Percentiles rank a stretch among this genome's conserved stretches.
These are phyloP conservation scores for Torrubiella hemipterigena DNA, from an alignment of 2,329 filamentous ascomycete genomes.

Conservation along the genomic window DNA sequence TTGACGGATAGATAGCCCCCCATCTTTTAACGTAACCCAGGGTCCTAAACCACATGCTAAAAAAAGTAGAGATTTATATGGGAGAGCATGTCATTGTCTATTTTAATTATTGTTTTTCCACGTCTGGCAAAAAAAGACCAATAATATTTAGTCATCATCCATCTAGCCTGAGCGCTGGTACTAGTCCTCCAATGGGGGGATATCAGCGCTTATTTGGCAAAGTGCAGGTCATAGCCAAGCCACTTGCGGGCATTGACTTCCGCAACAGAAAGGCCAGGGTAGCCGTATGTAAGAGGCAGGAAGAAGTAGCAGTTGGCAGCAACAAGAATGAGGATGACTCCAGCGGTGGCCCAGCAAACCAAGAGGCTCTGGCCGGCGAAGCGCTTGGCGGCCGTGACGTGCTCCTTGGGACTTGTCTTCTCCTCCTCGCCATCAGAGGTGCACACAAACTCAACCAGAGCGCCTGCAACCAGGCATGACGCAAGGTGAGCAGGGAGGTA, in stretches of 20 bases:
- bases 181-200: slow-evolving; percentile 2
- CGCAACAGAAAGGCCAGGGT: slow-evolving; percentile 70
- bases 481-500: slow-evolving; percentile 93
- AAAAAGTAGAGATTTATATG: too few relatives aligned
- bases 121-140: too few relatives aligned
- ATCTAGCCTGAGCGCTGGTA: too few relatives aligned
- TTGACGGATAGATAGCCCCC: too few relatives aligned
- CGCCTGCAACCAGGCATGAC: slow-evolving; percentile 78
- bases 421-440: slow-evolving; percentile 66
- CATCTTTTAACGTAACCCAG: too few relatives aligned
- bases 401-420: slow-evolving; percentile 36
- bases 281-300: slow-evolving; percentile 88
- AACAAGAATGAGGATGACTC: slow-evolving; percentile 54
- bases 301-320: slow-evolving; percentile 85
- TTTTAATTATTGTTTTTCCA: too few relatives aligned
- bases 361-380: slow-evolving; percentile 68
- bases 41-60: too few relatives aligned
- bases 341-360: slow-evolving; percentile 66
- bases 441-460: slow-evolving; percentile 91
- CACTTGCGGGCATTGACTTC: slow-evolving; percentile 80
- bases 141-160: too few relatives aligned
- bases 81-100: too few relatives aligned
- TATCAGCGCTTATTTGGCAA: slow-evolving; percentile 85
- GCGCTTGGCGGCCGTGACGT: slow-evolving; percentile 70
- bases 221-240: slow-evolving; percentile 95